Percentiles rank a stretch among this genome's conserved stretches.
Conservation (phyloP, 139 green algal species). For the Coccomyxa sp. region DNA sequence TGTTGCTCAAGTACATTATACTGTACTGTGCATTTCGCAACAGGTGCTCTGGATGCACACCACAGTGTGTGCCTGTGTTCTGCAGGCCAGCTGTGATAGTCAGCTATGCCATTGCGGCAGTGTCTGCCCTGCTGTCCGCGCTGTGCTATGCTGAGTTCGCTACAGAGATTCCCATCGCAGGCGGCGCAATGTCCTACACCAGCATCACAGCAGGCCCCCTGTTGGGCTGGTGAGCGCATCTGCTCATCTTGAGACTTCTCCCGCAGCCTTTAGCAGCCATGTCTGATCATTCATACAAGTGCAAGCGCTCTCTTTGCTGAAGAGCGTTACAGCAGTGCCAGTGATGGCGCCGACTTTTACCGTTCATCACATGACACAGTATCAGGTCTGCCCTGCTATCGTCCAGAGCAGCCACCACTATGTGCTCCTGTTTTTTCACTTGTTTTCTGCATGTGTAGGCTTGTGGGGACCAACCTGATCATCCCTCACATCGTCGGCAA, state of each 20-base stretch:
- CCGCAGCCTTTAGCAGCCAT: no score
- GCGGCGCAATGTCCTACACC: slow-evolving; percentile 83
- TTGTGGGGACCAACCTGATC: background rate
- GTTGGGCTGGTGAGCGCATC: slow-evolving; percentile 48
- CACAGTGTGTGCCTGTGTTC: background rate
- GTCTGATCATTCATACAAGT: no score
- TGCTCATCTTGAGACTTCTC: no score
- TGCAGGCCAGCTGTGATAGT: slow-evolving; percentile 48
- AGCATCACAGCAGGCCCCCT: slow-evolving; percentile 75
- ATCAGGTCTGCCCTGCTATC: background rate
- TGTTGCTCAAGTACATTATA: background rate
- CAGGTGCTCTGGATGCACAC: background rate
- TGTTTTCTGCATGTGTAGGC: background rate
- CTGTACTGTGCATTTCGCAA: background rate
- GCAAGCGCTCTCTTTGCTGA: background rate
- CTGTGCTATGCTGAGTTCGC: slow-evolving; percentile 89
- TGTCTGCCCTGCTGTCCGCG: slow-evolving; percentile 71
- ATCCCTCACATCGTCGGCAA: background rate
- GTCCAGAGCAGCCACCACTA: background rate
- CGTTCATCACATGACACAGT: background rate
- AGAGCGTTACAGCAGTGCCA: background rate
- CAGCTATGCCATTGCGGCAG: slow-evolving; percentile 48
- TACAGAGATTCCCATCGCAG: slow-evolving; percentile 63
- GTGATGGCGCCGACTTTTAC: background rate
- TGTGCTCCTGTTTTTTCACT: background rate